phyloP scores from a whole-genome alignment of 768 basidiomycete genomes.

The Boletus vinaceobasis region DNA sequence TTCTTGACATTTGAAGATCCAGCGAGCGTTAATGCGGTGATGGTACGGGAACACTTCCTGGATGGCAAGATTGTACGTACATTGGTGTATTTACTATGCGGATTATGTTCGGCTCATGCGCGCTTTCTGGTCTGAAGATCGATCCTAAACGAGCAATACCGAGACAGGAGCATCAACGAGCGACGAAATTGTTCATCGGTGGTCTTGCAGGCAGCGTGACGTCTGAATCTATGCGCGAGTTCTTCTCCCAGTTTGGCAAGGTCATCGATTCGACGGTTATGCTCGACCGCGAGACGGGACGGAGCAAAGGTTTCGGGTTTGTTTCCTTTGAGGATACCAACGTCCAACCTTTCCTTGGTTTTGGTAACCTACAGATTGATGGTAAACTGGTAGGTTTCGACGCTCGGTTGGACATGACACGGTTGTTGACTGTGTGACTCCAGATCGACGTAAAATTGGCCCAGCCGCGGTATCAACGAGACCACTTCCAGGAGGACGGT shows the following conservation, averaged over 20 bases:
- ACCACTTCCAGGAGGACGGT: slow-evolving; percentile 53
- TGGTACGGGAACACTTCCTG: slow-evolving; percentile 91
- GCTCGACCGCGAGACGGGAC: slow-evolving; percentile 92
- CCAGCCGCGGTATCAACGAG: slow-evolving; percentile 82
- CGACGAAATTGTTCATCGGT: slow-evolving; percentile 95
- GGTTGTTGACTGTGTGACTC: background rate
- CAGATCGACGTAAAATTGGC: slow-evolving; percentile 98
- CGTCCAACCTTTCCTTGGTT: slow-evolving; percentile 84
- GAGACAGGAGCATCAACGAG: slow-evolving; percentile 88
- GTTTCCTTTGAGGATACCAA: slow-evolving; percentile 93
- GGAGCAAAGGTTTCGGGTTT: slow-evolving; percentile 97
- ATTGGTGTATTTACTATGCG: slow-evolving; percentile 22
- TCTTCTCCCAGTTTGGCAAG: slow-evolving; percentile 91
- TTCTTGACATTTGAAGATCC: slow-evolving; percentile 96
- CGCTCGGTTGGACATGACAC: background rate
- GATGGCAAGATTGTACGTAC: slow-evolving; percentile 93
- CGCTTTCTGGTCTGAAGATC: slow-evolving; percentile 55
- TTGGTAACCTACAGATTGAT: slow-evolving; percentile 88
- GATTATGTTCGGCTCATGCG: slow-evolving; percentile 19
- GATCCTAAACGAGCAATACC: slow-evolving; percentile 99
- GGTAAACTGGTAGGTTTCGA: slow-evolving; percentile 77
- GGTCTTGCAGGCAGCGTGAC: slow-evolving; percentile 90
- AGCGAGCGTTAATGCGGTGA: slow-evolving; percentile 89
- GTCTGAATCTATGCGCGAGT: slow-evolving; percentile 88
- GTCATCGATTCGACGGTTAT: slow-evolving; percentile 99